phyloP scores from a whole-genome alignment of 345 rosid genomes.

The Toxicodendron radicans region DNA sequence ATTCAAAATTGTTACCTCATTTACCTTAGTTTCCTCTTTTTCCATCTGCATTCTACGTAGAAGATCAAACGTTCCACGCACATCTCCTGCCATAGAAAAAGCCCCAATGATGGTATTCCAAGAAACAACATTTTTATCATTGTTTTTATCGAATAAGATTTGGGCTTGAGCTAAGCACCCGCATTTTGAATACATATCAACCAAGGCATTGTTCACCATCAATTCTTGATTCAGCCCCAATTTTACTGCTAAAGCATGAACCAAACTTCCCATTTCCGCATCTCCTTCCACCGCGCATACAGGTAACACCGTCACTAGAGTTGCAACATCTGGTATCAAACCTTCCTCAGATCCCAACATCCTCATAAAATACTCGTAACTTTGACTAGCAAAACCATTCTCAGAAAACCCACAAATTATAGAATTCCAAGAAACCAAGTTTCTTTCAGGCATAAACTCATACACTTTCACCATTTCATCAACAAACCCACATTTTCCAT shows the following conservation, averaged over 20 bases:
- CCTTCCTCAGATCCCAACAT: slow-evolving; percentile 41
- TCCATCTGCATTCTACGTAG: slow-evolving; percentile 47
- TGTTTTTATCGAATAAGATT: slow-evolving; percentile 39
- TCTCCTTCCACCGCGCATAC: slow-evolving; percentile 49
- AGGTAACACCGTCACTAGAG: slow-evolving; percentile 52
- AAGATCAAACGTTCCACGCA: slow-evolving; percentile 34
- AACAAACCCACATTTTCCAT: slow-evolving; percentile 50
- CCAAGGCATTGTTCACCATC: slow-evolving; percentile 55
- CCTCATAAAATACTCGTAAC: slow-evolving; percentile 39
- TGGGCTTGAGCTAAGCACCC: slow-evolving; percentile 48
- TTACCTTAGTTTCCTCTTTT: slow-evolving; percentile 27
- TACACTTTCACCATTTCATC: slow-evolving; percentile 44
- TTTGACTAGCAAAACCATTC: slow-evolving; percentile 37
- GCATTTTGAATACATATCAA: slow-evolving; percentile 64
- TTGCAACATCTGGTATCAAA: slow-evolving; percentile 57
- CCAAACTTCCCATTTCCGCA: slow-evolving; percentile 38
- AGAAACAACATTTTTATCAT: slow-evolving; percentile 52
- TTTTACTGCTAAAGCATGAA: slow-evolving; percentile 65
- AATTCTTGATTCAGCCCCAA: slow-evolving; percentile 45
- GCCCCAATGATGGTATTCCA: slow-evolving; percentile 64
- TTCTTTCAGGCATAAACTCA: slow-evolving; percentile 47
- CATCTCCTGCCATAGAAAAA: slow-evolving; percentile 42
- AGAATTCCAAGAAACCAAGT: slow-evolving; percentile 71
- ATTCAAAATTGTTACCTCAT: slow-evolving; percentile 57
- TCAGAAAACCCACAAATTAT: slow-evolving; percentile 51